Conservation (phyloP, 331 rosid species). For the Quercus phellos region DNA sequence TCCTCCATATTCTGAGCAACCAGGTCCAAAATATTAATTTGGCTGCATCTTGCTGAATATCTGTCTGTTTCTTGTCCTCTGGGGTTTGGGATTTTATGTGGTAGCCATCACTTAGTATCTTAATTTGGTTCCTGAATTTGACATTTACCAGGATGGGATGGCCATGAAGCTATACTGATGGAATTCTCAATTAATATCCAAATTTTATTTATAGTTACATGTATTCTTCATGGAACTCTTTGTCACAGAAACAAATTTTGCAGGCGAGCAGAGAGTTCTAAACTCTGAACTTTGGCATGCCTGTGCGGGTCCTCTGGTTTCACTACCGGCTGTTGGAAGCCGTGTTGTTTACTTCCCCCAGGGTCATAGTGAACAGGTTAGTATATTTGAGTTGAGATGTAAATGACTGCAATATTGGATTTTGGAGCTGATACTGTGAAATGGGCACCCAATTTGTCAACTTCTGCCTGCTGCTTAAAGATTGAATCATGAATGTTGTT, state of each 20-base stretch:
- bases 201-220: background rate
- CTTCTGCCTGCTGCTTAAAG: background rate
- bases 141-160: background rate
- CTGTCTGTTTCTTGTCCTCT: conserved; percentile 6
- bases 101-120: background rate
- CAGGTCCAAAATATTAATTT: conserved; percentile 10
- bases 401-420: background rate
- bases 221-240: background rate
- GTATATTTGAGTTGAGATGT: background rate
- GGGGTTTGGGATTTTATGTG: background rate
- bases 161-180: background rate
- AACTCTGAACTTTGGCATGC: conserved; percentile 99
- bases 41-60: conserved; percentile 10
- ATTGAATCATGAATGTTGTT: background rate
- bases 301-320: conserved; percentile 98
- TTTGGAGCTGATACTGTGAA: conserved; percentile 2
- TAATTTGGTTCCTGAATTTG: background rate
- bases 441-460: background rate
- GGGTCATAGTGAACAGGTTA: conserved; percentile 97
- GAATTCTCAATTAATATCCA: background rate
- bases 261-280: conserved; percentile 81
- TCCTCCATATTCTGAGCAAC: conserved; percentile 3
- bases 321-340: conserved; percentile 79
- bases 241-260: conserved; percentile 19
- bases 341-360: conserved; percentile 93